Evolutionary conservation across 139 green algal species (phyloP).

Genomic region (Tetraselmis chui): DNA sequence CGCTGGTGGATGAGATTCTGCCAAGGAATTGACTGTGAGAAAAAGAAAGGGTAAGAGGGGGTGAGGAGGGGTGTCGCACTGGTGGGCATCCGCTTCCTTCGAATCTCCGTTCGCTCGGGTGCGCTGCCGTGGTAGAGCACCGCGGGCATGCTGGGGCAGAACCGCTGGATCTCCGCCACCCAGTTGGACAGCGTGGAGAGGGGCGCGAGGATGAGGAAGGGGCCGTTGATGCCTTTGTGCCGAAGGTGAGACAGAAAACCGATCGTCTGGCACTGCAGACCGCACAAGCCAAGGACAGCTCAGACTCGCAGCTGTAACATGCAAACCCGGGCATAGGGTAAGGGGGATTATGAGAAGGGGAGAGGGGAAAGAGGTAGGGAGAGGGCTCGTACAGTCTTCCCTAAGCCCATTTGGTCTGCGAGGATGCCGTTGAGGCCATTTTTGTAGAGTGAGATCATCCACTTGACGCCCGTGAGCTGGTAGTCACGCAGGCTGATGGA

Average conservation of each 20-base stretch:
- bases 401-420: slow-evolving; percentile 93
- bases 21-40: no score
- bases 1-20: background rate
- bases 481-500: slow-evolving; percentile 71
- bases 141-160: slow-evolving; percentile 65
- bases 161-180: slow-evolving; percentile 86
- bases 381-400: slow-evolving; percentile 74
- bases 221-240: slow-evolving; percentile 58
- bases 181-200: slow-evolving; percentile 93
- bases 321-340: background rate
- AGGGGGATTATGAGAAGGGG: background rate
- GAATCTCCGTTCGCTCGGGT: slow-evolving; percentile 56
- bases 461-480: slow-evolving; percentile 86
- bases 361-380: background rate
- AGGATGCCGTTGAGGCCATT: slow-evolving; percentile 93
- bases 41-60: no score
- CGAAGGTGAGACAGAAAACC: slow-evolving; percentile 84
- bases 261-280: slow-evolving; percentile 83
- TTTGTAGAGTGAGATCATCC: slow-evolving; percentile 81
- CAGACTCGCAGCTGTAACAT: background rate
- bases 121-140: slow-evolving; percentile 90
- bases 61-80: slow-evolving; percentile 11
- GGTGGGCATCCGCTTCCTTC: slow-evolving; percentile 24
- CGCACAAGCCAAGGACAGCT: background rate
- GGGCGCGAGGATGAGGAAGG: slow-evolving; percentile 82